A percentile compares a stretch with the other conserved stretches of the same genome.
phyloP scores from a whole-genome alignment of 176 grass and related monocot species.

The Rhynchospora pubera region DNA sequence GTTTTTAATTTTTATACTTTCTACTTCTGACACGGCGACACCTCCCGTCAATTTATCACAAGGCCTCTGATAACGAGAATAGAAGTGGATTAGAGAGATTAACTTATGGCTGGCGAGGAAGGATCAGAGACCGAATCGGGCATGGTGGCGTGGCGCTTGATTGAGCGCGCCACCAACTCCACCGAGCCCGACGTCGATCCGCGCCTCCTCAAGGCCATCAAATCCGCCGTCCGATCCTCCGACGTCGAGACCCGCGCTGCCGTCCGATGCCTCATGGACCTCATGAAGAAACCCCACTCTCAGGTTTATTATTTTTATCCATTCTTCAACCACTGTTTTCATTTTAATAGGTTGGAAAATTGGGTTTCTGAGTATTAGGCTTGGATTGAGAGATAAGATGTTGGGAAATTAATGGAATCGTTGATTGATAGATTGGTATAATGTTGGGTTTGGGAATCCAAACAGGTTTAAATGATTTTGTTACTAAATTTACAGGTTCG shows the following conservation, averaged over 20 bases:
- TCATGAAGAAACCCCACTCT: slow-evolving; percentile 78
- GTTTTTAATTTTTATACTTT: no score
- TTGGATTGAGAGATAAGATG: not conserved
- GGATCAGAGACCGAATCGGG: not conserved
- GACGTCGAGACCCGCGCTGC: slow-evolving; percentile 45
- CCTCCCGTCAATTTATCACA: no score
- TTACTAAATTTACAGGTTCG: slow-evolving; percentile 42
- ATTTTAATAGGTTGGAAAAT: no score
- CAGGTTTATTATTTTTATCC: slow-evolving; percentile 35
- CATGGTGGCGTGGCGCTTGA: slow-evolving; percentile 26
- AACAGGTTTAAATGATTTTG: not conserved
- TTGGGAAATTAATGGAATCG: no score
- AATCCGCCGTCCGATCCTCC: slow-evolving; percentile 55
- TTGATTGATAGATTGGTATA: not conserved
- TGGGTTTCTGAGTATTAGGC: no score
- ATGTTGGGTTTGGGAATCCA: slow-evolving; percentile 10
- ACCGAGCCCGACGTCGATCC: slow-evolving; percentile 54
- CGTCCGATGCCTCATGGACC: slow-evolving; percentile 43
- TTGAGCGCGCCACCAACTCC: slow-evolving; percentile 73
- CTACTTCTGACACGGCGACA: no score
- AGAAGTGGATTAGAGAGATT: not conserved
- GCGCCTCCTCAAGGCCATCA: slow-evolving; percentile 65
- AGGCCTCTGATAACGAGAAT: no score
- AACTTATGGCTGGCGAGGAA: slow-evolving; percentile 9
- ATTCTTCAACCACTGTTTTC: no score